phyloP scores from a whole-genome alignment of 2,329 filamentous ascomycete genomes.

The Colletotrichum falcatum region DNA sequence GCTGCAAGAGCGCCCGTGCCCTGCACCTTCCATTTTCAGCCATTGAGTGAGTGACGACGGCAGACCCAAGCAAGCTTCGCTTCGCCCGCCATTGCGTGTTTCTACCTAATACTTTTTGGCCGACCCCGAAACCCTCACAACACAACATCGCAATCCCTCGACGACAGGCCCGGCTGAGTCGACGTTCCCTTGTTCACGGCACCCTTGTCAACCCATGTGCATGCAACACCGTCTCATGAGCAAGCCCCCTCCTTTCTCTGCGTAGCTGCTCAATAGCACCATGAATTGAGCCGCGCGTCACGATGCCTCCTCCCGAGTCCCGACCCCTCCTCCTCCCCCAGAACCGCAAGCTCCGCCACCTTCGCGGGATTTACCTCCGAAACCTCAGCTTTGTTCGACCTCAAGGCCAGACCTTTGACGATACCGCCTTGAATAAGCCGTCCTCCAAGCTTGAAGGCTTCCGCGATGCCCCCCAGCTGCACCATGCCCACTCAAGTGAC shows the following conservation, averaged over 20 bases:
- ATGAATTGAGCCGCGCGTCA: slow-evolving; percentile 38
- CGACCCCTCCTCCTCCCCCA: slow-evolving; percentile 70
- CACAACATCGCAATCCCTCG: slow-evolving; percentile 1
- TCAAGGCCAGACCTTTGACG: slow-evolving; percentile 75
- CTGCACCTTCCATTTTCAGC: slow-evolving; percentile 14
- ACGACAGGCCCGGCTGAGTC: no score
- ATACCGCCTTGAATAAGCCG: slow-evolving; percentile 77
- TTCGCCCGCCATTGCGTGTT: no score
- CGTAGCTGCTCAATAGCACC: slow-evolving; percentile 7
- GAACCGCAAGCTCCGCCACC: slow-evolving; percentile 90
- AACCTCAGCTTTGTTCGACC: slow-evolving; percentile 79
- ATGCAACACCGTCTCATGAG: slow-evolving; percentile 4
- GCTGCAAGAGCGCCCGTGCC: slow-evolving; percentile 16
- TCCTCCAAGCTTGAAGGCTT: slow-evolving; percentile 73
- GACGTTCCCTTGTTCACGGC: slow-evolving; percentile 4
- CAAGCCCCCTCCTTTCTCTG: neutral
- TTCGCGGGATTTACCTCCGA: slow-evolving; percentile 87
- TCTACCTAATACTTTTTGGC: no score
- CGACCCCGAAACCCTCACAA: neutral
- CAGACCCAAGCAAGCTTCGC: neutral
- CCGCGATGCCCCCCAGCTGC: slow-evolving; percentile 60
- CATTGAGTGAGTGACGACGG: neutral
- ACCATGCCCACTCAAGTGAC: slow-evolving; percentile 68
- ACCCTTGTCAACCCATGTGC: neutral
- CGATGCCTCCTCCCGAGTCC: slow-evolving; percentile 42